Percentiles rank a stretch among this genome's conserved stretches.
phyloP scores from a whole-genome alignment of 495 filamentous ascomycete species.

The Aspergillus ellipticus region DNA sequence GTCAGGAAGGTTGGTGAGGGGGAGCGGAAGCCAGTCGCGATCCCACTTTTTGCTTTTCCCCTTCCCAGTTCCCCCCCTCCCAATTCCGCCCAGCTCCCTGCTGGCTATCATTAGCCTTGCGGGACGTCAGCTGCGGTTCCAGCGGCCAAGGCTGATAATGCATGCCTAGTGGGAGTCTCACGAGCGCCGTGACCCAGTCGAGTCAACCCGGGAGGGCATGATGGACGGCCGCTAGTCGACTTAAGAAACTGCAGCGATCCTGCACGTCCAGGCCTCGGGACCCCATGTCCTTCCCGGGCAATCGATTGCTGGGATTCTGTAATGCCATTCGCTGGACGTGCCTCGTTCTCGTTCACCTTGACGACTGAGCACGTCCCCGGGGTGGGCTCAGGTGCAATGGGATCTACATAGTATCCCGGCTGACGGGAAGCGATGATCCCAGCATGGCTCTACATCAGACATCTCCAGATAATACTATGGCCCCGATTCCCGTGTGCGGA shows the following conservation, averaged over 20 bases:
- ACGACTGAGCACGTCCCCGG: not conserved
- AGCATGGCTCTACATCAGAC: not conserved
- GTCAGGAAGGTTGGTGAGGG: not conserved
- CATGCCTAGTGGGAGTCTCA: not conserved
- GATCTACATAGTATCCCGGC: not conserved
- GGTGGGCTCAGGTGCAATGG: not conserved
- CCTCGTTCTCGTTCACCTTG: no score
- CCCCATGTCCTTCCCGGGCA: not conserved
- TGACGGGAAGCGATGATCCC: not conserved
- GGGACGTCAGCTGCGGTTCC: conserved; percentile 12
- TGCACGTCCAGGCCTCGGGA: not conserved
- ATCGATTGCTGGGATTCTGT: no score
- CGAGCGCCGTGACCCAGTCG: not conserved
- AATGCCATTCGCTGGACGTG: no score
- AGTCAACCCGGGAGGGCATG: not conserved
- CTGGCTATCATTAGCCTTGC: not conserved
- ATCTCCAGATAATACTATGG: no score
- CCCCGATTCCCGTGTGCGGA: not conserved
- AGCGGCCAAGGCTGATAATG: conserved; percentile 6
- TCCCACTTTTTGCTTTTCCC: not conserved
- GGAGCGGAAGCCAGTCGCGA: not conserved
- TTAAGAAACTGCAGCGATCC: not conserved
- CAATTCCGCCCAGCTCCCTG: not conserved
- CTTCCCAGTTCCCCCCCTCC: not conserved
- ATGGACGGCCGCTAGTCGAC: not conserved